Conservation (phyloP, 139 green algal species). For the Edaphochlamys debaryana region DNA sequence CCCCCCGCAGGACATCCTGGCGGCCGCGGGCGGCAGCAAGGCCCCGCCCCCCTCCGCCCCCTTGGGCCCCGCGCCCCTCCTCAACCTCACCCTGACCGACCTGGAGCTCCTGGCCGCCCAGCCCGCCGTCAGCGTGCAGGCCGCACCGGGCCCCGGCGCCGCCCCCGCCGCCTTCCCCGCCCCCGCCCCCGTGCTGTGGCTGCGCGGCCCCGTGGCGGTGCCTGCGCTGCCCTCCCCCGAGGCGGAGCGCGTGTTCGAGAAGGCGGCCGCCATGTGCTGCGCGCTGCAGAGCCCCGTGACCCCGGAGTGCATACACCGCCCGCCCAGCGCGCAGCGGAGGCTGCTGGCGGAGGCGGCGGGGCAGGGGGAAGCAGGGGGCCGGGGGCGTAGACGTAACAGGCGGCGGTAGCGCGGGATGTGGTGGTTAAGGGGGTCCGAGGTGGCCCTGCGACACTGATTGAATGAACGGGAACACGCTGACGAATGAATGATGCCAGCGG, state of each 20-base stretch:
- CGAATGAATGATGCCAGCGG: no score
- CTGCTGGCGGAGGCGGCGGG: not conserved
- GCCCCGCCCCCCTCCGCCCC: not conserved
- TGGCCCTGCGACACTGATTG: no score
- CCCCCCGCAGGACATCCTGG: constrained; percentile 17
- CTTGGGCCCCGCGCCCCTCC: not conserved
- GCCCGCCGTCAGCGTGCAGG: not conserved
- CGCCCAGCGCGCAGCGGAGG: constrained; percentile 4
- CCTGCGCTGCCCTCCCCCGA: constrained; percentile 4
- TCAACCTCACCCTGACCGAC: not conserved
- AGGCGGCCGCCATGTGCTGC: constrained; percentile 13
- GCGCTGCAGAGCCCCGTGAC: not conserved
- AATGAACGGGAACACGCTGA: no score
- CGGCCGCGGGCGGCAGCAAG: not conserved
- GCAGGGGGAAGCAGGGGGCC: no score
- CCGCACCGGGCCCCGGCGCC: no score
- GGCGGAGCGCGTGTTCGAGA: not conserved
- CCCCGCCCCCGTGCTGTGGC: constrained; percentile 30
- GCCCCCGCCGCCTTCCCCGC: no score
- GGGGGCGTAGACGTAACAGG: no score
- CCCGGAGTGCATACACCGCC: constrained; percentile 11
- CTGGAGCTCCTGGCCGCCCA: not conserved
- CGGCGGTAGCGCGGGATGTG: no score
- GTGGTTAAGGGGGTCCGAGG: no score
- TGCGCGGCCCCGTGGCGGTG: constrained; percentile 20